Percentiles rank a stretch among this genome's conserved stretches.
phyloP scores from a whole-genome alignment of 176 grass and related monocot species.

The Eragrostis nindensis region DNA sequence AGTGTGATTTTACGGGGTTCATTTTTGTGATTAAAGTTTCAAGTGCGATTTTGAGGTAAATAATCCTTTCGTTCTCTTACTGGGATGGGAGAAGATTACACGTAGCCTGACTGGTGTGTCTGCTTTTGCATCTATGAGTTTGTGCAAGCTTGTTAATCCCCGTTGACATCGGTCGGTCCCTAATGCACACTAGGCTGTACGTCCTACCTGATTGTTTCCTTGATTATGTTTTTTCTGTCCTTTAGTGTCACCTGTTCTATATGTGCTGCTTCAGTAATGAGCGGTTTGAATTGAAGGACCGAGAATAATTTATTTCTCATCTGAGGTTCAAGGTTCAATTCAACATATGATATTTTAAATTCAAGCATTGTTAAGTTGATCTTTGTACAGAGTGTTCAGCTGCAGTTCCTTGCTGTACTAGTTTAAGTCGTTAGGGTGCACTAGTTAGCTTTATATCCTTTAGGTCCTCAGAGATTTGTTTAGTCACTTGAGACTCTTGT shows the following conservation, averaged over 20 bases:
- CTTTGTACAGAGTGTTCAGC: background rate
- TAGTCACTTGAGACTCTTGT: background rate
- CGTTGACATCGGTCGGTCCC: too few species aligned
- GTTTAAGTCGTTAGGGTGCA: background rate
- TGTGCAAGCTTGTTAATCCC: background rate
- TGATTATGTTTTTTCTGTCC: constrained; percentile 13
- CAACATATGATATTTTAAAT: background rate
- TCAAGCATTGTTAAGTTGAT: background rate
- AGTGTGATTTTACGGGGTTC: background rate
- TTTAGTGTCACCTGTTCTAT: background rate
- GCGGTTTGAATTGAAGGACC: background rate
- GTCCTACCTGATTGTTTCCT: constrained; percentile 16
- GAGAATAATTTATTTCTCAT: background rate
- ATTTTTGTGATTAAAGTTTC: constrained; percentile 2
- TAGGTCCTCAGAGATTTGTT: background rate
- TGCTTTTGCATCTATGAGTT: background rate
- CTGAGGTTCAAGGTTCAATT: background rate
- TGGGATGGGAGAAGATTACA: background rate
- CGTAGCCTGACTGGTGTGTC: background rate
- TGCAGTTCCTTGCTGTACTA: background rate
- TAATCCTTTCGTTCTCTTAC: background rate
- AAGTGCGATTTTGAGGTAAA: background rate
- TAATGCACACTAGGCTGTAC: background rate
- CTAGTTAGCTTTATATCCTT: background rate
- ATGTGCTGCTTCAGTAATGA: background rate